Evolutionary conservation across 1,284 basidiomycete species (phyloP), one percentile per base, ranked within the genome.

Genomic region (Cryptococcus neoformans): DNA sequence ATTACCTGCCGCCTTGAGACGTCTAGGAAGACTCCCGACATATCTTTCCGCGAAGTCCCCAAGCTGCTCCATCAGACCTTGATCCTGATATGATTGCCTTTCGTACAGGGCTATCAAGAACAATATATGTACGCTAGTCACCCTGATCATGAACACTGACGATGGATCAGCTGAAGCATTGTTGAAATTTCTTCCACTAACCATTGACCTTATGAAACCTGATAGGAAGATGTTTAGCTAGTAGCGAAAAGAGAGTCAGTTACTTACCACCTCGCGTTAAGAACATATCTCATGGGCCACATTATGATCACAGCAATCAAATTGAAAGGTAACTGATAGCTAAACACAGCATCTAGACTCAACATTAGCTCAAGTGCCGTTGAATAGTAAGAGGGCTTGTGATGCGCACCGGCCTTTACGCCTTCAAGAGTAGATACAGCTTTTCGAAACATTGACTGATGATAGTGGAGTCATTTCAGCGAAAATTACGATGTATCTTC

Each of bases 271-370:
- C 80, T 64, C 0, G 78, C 75, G 40, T 63, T 76, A 36, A 94
- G 80, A 44, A 90, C 78, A 69, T 89, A 92, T 63, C 87, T 89
- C 36, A 88, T 81, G 0, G 92, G 92, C 60, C 90, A 81, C 83
- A 95, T 88, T 58, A 92, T 79, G 52, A 85, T 84, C 10, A 94
- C 77, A 0, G 92, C 92, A 44, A 92, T 63, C 4, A 95, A 76
- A 74, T 94, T 95, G 66, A 96, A 80, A 0, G 93, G 93, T 1
- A 93, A 88, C 68, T 93, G 90, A 70, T 96, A 97, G 36, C 89
- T 92, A 75, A 96, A 96, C 12, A 97, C 78, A 2, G 86, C 91
- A 70, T 96, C 93, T 50, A 87, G 86, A 36, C 37, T 28, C 28
- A 28, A 28, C 4, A 28, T 28, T 28, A 28, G 28, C 28, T 28